phyloP scores from a whole-genome alignment of 1,139 yeast genomes.

The Magnusiomyces starmeri region DNA sequence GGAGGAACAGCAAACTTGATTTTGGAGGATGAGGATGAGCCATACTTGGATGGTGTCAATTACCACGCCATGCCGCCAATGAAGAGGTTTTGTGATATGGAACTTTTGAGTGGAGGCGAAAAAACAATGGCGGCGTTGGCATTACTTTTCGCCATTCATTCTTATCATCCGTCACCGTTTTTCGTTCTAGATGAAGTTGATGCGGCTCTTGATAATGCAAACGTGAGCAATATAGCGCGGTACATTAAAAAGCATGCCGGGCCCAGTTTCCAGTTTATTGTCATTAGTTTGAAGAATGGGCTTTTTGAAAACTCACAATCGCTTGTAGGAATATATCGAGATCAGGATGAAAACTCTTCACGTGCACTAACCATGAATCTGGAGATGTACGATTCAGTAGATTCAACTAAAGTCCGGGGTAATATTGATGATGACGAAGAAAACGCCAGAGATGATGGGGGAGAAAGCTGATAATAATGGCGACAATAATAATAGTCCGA shows the following conservation, averaged over 20 bases:
- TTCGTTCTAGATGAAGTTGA: conserved; percentile 95
- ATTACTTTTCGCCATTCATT: conserved; percentile 80
- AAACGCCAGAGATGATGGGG: not conserved
- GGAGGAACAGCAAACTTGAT: conserved; percentile 93
- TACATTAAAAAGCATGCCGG: conserved; percentile 75
- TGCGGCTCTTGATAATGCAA: conserved; percentile 89
- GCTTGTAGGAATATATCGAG: conserved; percentile 87
- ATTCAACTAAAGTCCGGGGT: not conserved
- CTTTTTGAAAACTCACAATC: conserved; percentile 86
- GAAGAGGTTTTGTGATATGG: conserved; percentile 92
- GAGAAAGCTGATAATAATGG: not conserved
- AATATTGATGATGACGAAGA: not conserved
- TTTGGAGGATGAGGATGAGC: conserved; percentile 84
- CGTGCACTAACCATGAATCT: conserved; percentile 46
- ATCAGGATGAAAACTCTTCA: conserved; percentile 70
- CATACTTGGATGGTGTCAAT: conserved; percentile 66
- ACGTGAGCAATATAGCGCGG: conserved; percentile 76
- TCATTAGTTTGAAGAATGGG: conserved; percentile 82
- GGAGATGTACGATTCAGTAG: conserved; percentile 15
- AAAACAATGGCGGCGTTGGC: conserved; percentile 96
- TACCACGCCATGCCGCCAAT: conserved; percentile 97
- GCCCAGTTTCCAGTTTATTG: conserved; percentile 82
- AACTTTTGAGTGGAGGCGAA: conserved; percentile 91
- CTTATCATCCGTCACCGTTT: conserved; percentile 90
- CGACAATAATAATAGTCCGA: too few species aligned